Base-by-base conservation (phyloP, 1,284 basidiomycete genomes). In the Bondarzewia mesenterica region DNA sequence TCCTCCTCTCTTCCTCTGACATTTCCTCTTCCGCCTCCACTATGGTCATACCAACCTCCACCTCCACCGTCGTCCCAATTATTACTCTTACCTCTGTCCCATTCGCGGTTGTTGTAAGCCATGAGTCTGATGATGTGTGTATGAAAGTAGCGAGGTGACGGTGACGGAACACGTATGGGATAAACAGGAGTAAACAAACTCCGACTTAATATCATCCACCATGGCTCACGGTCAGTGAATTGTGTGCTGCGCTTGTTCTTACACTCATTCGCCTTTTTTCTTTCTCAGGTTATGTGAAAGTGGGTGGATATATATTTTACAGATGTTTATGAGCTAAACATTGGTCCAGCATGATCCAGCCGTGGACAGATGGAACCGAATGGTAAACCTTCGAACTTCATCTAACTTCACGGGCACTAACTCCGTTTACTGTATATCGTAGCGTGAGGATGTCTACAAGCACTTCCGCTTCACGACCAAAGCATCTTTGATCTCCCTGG, bases 361-460 rank as follows among this genome's bases (percentile, higher is more conserved):
- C 51, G 76, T 90, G 61, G 87, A 90, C 64, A 75, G 84, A 69
- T 89, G 86, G 78, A 81, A 80, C 59, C 64, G 65, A 38, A 88
- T 90, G 85, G 87, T 89, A 59, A 47, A 67, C 26, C n/a, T 23
- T 12, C 64, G 54, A 46, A 38, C 47, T 44, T 12, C 43, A 18
- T 43, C 39, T 40, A 14, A 49, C 29, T 48, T 32, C 12, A 8
- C 21, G 36, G 23, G 15, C 46, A 41, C 46, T 50, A 43, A 44
- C 50, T 51, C 45, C 44, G 25, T 48, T 48, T n/a, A n/a, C 14
- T 26, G 54, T 29, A 42, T 32, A 56, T 5, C 16, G n/a, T 25
- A 92, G 89, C 81, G 90, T 48, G 89, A 92, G 63, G 75, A 83
- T 59, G 82, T 80, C 20, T 89, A 89, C 66, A 73, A 84, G 60